phyloP scores from a whole-genome alignment of 1,139 yeast species.

The Candida labiduridarum region DNA sequence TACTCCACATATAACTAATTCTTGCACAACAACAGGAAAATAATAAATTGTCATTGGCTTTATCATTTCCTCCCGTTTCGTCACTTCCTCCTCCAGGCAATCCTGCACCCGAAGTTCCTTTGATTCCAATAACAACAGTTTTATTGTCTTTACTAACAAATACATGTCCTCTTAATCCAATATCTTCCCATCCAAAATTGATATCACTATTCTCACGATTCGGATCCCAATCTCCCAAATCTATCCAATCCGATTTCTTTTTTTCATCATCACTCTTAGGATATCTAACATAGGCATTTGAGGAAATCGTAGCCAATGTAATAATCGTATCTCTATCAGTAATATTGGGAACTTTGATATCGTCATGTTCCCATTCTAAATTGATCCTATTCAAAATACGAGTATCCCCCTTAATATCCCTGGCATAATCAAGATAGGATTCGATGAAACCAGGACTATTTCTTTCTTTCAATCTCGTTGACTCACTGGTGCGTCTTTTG shows the following conservation, averaged over 20 bases:
- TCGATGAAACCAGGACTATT: constrained; percentile 66
- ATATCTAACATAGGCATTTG: constrained; percentile 84
- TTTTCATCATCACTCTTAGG: constrained; percentile 67
- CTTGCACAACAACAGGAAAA: constrained; percentile 98
- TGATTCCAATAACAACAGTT: constrained; percentile 77
- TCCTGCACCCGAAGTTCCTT: constrained; percentile 92
- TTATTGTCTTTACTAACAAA: constrained; percentile 68
- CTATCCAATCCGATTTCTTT: constrained; percentile 74
- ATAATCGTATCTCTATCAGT: constrained; percentile 73
- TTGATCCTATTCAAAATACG: constrained; percentile 40
- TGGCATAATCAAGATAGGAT: constrained; percentile 62
- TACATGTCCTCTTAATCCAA: constrained; percentile 89
- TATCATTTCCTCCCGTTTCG: constrained; percentile 80
- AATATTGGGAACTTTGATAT: constrained; percentile 68
- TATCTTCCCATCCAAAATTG: constrained; percentile 83
- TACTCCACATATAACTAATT: constrained; percentile 87
- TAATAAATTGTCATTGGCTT: constrained; percentile 80
- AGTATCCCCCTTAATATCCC: constrained; percentile 47
- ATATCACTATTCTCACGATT: constrained; percentile 35
- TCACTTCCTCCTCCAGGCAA: constrained; percentile 72
- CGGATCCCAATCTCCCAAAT: constrained; percentile 65
- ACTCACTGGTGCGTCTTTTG: constrained; percentile 21
- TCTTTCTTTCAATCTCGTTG: constrained; percentile 57
- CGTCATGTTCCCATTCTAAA: constrained; percentile 58
- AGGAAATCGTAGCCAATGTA: constrained; percentile 80